These are phyloP conservation scores for Tuber microsphaerosporum DNA, from an alignment of 495 filamentous ascomycete genomes.

Conservation along the genomic window DNA sequence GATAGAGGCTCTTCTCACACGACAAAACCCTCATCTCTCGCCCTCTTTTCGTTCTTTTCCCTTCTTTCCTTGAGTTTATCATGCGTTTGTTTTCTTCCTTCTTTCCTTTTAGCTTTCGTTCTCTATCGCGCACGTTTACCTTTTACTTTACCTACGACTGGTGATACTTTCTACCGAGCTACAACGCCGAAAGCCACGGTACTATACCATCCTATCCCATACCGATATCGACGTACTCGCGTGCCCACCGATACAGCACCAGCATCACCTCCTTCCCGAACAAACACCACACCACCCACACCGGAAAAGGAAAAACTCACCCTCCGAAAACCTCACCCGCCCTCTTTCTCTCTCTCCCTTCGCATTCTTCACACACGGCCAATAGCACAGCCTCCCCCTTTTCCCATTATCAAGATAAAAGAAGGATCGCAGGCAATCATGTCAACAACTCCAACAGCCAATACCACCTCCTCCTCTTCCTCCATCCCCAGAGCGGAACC, in stretches of 20 bases:
- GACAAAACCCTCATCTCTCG: not conserved
- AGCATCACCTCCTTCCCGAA: not conserved
- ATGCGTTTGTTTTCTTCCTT: not conserved
- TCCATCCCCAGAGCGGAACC: constrained; percentile 8
- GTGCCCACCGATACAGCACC: not conserved
- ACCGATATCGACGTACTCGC: not conserved
- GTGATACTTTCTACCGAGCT: not conserved
- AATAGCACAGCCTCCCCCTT: not conserved
- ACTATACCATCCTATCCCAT: not conserved
- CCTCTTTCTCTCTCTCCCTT: constrained; percentile 3
- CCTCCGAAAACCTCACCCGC: constrained; percentile 10
- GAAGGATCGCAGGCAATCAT: not conserved
- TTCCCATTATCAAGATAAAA: not conserved
- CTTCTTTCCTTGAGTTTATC: not conserved
- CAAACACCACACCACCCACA: constrained; percentile 4
- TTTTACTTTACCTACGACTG: not conserved
- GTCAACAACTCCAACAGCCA: not conserved
- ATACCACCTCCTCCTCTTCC: not conserved
- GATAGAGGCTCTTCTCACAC: not conserved
- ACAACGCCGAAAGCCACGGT: not conserved
- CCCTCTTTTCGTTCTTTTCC: not conserved
- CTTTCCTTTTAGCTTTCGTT: not conserved
- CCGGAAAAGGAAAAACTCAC: constrained; percentile 5
- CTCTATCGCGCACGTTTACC: not conserved
- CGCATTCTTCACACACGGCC: not conserved